Conservation (phyloP, 768 basidiomycete genomes). For the Piloderma croceum region DNA sequence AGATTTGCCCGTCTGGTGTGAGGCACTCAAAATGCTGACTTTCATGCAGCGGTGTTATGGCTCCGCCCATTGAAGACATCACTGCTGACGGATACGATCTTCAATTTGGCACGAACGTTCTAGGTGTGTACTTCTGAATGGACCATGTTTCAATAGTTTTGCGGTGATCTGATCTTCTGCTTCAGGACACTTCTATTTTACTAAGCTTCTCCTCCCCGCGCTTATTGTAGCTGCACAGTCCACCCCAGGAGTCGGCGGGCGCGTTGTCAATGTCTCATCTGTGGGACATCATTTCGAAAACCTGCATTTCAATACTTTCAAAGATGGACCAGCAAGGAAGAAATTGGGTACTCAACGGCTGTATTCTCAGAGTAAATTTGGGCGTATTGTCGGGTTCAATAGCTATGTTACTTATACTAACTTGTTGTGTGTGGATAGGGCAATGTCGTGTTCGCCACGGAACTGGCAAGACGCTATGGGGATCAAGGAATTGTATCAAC, state of each 20-base stretch:
- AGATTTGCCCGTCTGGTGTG: conserved; percentile 12
- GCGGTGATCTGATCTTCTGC: background rate
- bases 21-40: conserved; percentile 1
- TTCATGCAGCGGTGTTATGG: conserved; percentile 42
- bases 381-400: conserved; percentile 18
- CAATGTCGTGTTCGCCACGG: background rate
- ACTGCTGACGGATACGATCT: conserved; percentile 49
- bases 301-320: conserved; percentile 38
- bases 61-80: conserved; percentile 29
- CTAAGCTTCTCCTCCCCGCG: conserved; percentile 44
- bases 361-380: conserved; percentile 42
- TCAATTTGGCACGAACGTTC: conserved; percentile 53
- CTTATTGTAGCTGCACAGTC: conserved; percentile 35
- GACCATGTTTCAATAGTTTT: background rate
- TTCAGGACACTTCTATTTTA: conserved; percentile 45
- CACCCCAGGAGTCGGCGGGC: conserved; percentile 36
- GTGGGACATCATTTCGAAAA: conserved; percentile 26
- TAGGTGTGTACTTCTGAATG: conserved; percentile 28
- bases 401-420: background rate
- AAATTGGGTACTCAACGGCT: conserved; percentile 13
- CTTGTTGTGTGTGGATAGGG: too few species aligned
- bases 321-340: conserved; percentile 27
- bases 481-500: conserved; percentile 37
- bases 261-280: conserved; percentile 46
- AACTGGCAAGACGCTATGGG: conserved; percentile 19